phyloP scores from a whole-genome alignment of 2,329 filamentous ascomycete species.

The Calonectria crousiana region DNA sequence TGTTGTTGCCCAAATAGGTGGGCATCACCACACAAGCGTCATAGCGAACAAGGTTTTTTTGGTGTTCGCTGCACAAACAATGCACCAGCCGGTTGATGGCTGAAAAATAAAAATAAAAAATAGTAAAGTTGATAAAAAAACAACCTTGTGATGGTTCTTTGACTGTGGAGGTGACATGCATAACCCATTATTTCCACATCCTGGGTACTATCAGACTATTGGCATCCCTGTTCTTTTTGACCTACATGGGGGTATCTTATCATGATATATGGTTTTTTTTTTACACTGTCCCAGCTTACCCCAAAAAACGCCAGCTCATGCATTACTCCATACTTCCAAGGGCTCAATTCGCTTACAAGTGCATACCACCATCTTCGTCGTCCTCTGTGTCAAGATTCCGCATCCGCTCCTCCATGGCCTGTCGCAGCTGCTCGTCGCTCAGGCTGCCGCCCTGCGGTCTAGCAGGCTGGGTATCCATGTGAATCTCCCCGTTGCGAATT shows the following conservation, averaged over 20 bases:
- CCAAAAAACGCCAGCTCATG: slow-evolving; percentile 42
- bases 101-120: slow-evolving; percentile 36
- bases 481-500: slow-evolving; percentile 63
- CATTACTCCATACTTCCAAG: not conserved
- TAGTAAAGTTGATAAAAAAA: slow-evolving; percentile 10
- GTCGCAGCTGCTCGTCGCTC: slow-evolving; percentile 70
- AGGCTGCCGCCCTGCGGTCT: slow-evolving; percentile 59
- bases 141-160: not conserved
- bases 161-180: not conserved
- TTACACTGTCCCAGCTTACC: slow-evolving; percentile 20
- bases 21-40: slow-evolving; percentile 28
- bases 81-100: slow-evolving; percentile 31
- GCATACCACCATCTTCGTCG: slow-evolving; percentile 68
- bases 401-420: slow-evolving; percentile 67
- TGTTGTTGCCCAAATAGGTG: slow-evolving; percentile 6
- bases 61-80: slow-evolving; percentile 25
- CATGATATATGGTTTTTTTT: slow-evolving; percentile 19
- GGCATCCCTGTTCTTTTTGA: slow-evolving; percentile 4
- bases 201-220: not conserved
- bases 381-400: slow-evolving; percentile 57
- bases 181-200: not conserved
- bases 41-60: slow-evolving; percentile 1
- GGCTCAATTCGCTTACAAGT: slow-evolving; percentile 59
- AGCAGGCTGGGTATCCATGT: slow-evolving; percentile 53
- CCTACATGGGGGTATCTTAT: slow-evolving; percentile 40